Conservation (phyloP, 805 yeast species). For the Nakazawaea ishiwadae region DNA sequence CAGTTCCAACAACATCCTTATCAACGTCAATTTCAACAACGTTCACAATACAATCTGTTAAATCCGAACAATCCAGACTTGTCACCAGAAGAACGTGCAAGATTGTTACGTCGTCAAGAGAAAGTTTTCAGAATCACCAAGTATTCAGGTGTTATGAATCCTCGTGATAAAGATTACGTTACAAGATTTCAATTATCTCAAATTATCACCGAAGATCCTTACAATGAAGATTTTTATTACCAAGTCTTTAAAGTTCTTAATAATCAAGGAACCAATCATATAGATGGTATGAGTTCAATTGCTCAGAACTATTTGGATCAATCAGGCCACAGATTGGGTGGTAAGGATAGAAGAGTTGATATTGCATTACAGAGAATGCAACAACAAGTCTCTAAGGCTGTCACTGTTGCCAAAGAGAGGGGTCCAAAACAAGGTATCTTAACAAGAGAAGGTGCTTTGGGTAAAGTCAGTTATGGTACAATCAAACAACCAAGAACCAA, state of each 20-base stretch:
- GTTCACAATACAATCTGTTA: constrained; percentile 15
- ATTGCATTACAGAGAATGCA: constrained; percentile 96
- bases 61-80: constrained; percentile 33
- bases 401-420: constrained; percentile 84
- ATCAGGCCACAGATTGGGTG: constrained; percentile 87
- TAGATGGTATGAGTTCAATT: constrained; percentile 66
- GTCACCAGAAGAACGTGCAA: constrained; percentile 70
- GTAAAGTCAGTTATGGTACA: constrained; percentile 73
- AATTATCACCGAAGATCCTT: constrained; percentile 95
- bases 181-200: constrained; percentile 93
- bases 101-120: constrained; percentile 62
- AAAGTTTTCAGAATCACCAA: constrained; percentile 71
- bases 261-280: constrained; percentile 46
- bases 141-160: constrained; percentile 93
- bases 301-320: constrained; percentile 90
- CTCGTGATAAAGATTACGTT: constrained; percentile 93
- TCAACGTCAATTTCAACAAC: constrained; percentile 4
- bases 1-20: constrained; percentile 18
- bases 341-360: constrained; percentile 78
- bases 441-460: constrained; percentile 79
- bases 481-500: constrained; percentile 88
- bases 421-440: constrained; percentile 63
- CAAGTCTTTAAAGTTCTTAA: constrained; percentile 84
- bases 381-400: constrained; percentile 95
- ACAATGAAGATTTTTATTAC: constrained; percentile 92